Conservation (phyloP, 1,139 yeast genomes). For the Saccharomycopsis crataegensis region DNA sequence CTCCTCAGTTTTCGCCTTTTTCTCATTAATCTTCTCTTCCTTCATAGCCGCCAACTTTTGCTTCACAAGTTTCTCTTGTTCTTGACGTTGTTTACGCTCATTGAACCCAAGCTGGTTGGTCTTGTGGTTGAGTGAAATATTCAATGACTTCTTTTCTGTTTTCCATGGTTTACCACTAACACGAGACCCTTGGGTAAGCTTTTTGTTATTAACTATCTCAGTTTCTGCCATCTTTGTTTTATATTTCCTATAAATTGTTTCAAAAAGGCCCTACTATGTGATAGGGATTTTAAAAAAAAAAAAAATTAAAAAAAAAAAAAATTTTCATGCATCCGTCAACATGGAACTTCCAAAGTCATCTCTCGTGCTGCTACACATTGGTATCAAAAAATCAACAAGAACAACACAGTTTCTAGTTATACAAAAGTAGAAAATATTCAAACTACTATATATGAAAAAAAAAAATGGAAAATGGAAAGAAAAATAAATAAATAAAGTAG, state of each 20-base stretch:
- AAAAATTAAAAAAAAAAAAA: too few relatives aligned
- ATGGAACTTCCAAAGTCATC: too few relatives aligned
- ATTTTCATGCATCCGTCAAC: too few relatives aligned
- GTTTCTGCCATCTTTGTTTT: too few relatives aligned
- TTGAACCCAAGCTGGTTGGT: conserved; percentile 31
- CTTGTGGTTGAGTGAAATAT: conserved; percentile 30
- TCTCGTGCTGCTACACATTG: too few relatives aligned
- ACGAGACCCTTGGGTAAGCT: conserved; percentile 32
- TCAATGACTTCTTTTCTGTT: conserved; percentile 41
- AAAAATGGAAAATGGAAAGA: not conserved
- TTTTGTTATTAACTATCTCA: not conserved
- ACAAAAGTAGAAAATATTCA: not conserved
- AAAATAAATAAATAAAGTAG: not conserved
- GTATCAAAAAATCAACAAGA: too few relatives aligned
- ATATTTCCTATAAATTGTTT: too few relatives aligned
- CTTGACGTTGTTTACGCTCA: conserved; percentile 33
- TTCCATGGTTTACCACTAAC: conserved; percentile 56
- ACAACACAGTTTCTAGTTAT: not conserved
- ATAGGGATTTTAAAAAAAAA: too few relatives aligned
- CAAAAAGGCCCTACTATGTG: too few relatives aligned
- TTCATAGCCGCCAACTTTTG: conserved; percentile 45
- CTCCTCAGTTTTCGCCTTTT: conserved; percentile 42
- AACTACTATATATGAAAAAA: not conserved
- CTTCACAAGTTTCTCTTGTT: conserved; percentile 28
- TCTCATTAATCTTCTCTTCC: conserved; percentile 53